A percentile compares a stretch with the other conserved stretches of the same genome.
Evolutionary conservation across 2,329 filamentous ascomycete species (phyloP).

Genomic region (Dothideomycetes sp.): DNA sequence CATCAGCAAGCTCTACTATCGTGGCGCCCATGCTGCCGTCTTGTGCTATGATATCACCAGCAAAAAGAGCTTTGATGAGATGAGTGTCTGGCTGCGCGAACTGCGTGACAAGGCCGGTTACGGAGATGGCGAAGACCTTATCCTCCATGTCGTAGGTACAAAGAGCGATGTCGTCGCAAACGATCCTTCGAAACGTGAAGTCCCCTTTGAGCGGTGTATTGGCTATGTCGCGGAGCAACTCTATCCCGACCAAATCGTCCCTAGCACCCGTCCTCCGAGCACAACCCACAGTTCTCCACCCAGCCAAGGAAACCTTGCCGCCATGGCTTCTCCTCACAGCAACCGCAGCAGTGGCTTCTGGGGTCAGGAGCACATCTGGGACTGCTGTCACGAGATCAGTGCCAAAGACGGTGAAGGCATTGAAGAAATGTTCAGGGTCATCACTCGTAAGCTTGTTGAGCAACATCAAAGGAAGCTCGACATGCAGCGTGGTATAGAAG

Average conservation of each 20-base stretch:
- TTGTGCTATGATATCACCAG: slow-evolving; percentile 93
- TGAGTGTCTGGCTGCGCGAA: slow-evolving; percentile 85
- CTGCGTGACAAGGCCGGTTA: slow-evolving; percentile 60
- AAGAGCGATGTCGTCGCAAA: slow-evolving; percentile 84
- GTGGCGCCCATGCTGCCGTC: slow-evolving; percentile 86
- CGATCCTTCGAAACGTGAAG: slow-evolving; percentile 68
- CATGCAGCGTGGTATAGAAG: slow-evolving; percentile 38
- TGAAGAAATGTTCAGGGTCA: slow-evolving; percentile 89
- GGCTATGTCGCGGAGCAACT: slow-evolving; percentile 91
- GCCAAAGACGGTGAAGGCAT: slow-evolving; percentile 92
- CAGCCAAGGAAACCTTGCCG: slow-evolving; percentile 29
- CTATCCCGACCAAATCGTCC: slow-evolving; percentile 55
- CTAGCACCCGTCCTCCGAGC: slow-evolving; percentile 25
- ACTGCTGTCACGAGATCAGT: slow-evolving; percentile 93
- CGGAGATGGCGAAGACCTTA: slow-evolving; percentile 53
- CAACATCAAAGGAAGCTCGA: slow-evolving; percentile 51
- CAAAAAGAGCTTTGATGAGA: slow-evolving; percentile 75
- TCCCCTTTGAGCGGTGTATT: slow-evolving; percentile 92
- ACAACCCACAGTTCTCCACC: slow-evolving; percentile 12
- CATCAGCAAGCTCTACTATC: slow-evolving; percentile 92
- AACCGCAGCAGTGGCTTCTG: slow-evolving; percentile 65
- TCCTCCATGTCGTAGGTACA: slow-evolving; percentile 91
- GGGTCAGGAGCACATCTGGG: slow-evolving; percentile 90
- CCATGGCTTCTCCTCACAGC: slow-evolving; percentile 38
- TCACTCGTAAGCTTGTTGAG: slow-evolving; percentile 76